These are phyloP conservation scores for Dryas octopetala DNA, from an alignment of 306 rosid species.

Conservation along the genomic window DNA sequence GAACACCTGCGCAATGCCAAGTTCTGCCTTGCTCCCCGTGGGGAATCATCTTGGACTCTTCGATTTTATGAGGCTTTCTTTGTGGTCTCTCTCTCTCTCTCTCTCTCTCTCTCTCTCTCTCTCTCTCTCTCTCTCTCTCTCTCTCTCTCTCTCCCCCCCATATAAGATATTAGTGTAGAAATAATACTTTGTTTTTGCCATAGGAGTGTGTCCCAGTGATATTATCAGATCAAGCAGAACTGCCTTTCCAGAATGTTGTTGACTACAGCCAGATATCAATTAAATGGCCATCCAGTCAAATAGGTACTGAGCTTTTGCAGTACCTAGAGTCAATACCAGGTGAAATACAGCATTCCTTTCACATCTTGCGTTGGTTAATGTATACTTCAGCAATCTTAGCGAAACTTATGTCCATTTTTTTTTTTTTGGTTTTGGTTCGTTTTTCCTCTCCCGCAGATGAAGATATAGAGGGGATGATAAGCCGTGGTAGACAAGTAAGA, in stretches of 20 bases:
- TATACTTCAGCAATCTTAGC: neutral
- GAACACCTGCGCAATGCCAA: slow-evolving; percentile 82
- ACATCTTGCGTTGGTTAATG: slow-evolving; percentile 19
- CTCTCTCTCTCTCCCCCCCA: neutral
- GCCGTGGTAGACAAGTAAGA: slow-evolving; percentile 66
- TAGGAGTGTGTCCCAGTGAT: slow-evolving; percentile 97
- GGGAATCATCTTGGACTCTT: slow-evolving; percentile 98
- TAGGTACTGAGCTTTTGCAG: slow-evolving; percentile 77
- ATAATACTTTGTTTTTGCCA: slow-evolving; percentile 26
- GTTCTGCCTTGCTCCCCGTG: slow-evolving; percentile 96
- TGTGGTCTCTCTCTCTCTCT: slow-evolving; percentile 61
- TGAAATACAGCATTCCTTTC: slow-evolving; percentile 23
- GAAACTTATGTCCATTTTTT: neutral
- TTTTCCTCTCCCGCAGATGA: slow-evolving; percentile 43
- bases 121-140: neutral
- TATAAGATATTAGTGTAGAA: neutral
- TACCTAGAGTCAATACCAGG: slow-evolving; percentile 94
- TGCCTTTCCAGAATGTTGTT: slow-evolving; percentile 91
- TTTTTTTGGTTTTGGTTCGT: neutral
- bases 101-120: neutral
- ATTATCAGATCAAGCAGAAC: slow-evolving; percentile 79
- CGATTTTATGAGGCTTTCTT: slow-evolving; percentile 90
- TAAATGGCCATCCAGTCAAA: slow-evolving; percentile 90
- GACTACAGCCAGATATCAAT: slow-evolving; percentile 86
- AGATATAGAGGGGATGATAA: slow-evolving; percentile 63